Evolutionary conservation across 441 rosid genomes (phyloP).

Genomic region (Erodium texanum): DNA sequence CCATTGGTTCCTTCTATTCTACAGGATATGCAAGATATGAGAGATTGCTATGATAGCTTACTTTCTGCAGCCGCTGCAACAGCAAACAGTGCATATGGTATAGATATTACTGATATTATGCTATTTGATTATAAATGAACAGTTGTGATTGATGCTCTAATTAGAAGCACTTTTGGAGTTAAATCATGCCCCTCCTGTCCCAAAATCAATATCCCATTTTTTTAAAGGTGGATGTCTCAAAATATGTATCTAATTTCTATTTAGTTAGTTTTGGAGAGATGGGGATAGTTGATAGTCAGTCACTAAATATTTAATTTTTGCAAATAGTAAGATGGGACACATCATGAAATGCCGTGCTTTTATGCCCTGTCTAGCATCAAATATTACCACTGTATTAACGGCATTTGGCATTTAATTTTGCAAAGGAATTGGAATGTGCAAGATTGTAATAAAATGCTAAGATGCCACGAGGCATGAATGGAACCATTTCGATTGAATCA

Average conservation of each 20-base stretch:
- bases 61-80: conserved; percentile 92
- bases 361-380: not conserved
- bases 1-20: conserved; percentile 6
- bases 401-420: not conserved
- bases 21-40: conserved; percentile 93
- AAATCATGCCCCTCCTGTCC: not conserved
- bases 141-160: not conserved
- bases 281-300: not conserved
- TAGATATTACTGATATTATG: not conserved
- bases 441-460: not conserved
- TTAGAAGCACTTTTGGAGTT: not conserved
- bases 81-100: conserved; percentile 95
- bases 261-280: not conserved
- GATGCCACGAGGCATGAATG: not conserved
- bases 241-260: not conserved
- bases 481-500: not conserved
- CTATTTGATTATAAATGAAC: not conserved
- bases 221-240: not conserved
- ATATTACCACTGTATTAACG: not conserved
- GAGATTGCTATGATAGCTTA: conserved; percentile 85
- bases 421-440: not conserved
- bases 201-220: not conserved
- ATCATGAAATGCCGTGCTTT: not conserved
- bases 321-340: not conserved
- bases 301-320: not conserved